phyloP scores from a whole-genome alignment of 345 rosid genomes.

The Melastoma malabathricum region DNA sequence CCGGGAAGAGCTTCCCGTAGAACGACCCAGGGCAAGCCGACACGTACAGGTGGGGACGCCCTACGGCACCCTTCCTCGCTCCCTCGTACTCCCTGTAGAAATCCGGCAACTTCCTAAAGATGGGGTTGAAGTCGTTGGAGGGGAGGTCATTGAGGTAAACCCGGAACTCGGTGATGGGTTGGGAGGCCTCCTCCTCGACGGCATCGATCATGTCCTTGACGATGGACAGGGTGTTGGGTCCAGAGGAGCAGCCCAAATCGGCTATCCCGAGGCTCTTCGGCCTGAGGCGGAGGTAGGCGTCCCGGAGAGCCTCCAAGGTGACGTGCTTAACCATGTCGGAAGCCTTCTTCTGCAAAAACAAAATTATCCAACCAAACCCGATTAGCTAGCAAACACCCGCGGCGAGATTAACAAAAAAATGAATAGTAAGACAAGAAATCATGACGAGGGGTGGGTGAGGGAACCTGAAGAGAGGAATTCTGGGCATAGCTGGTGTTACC shows the following conservation, averaged over 20 bases:
- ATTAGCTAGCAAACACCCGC: background rate
- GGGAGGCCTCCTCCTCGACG: constrained; percentile 17
- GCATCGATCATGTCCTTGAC: constrained; percentile 26
- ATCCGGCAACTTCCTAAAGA: constrained; percentile 36
- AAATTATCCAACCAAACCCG: too few relatives aligned
- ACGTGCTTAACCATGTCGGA: constrained; percentile 57
- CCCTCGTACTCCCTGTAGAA: constrained; percentile 19
- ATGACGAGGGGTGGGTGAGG: background rate
- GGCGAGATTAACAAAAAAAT: background rate
- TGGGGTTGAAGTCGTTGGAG: constrained; percentile 44
- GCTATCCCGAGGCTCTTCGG: constrained; percentile 35
- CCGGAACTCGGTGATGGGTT: constrained; percentile 20
- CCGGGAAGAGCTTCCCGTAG: constrained; percentile 71
- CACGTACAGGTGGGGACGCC: constrained; percentile 13
- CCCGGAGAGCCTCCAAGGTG: constrained; percentile 36
- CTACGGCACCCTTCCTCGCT: background rate
- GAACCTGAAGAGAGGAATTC: constrained; percentile 60
- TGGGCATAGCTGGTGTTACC: constrained; percentile 64
- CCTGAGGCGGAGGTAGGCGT: constrained; percentile 19
- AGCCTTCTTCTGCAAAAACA: constrained; percentile 44
- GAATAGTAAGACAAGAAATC: background rate
- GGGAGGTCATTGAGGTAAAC: constrained; percentile 45
- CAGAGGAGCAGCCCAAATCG: constrained; percentile 47
- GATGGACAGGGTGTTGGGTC: constrained; percentile 33
- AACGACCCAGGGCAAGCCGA: constrained; percentile 67